Evolutionary conservation across 305 asterid genomes (phyloP).

Genomic region (Euphrasia arctica): DNA sequence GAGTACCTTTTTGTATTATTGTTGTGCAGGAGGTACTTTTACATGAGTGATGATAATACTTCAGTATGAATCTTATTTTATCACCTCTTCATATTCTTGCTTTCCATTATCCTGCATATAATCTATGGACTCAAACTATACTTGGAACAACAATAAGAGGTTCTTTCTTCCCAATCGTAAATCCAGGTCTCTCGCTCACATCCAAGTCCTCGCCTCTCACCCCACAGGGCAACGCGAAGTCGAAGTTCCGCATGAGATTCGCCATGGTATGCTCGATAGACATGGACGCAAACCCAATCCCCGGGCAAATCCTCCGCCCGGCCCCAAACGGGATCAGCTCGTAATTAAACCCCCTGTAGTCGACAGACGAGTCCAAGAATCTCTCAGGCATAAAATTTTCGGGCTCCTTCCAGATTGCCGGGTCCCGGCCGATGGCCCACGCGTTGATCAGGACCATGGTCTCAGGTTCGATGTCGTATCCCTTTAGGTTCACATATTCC

Average conservation of each 20-base stretch:
- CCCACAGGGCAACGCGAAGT: conserved; percentile 21
- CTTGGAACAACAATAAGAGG: conserved; percentile 28
- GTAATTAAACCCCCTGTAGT: conserved; percentile 24
- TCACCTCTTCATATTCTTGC: too few species aligned
- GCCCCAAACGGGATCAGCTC: conserved; percentile 30
- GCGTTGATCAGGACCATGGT: conserved; percentile 26
- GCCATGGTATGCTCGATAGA: conserved; percentile 23
- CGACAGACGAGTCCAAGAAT: conserved; percentile 16
- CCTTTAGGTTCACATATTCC: conserved; percentile 27
- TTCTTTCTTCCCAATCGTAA: conserved; percentile 30
- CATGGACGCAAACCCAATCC: conserved; percentile 12
- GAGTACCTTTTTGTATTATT: too few species aligned
- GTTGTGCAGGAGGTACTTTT: too few species aligned
- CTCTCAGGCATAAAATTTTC: conserved; percentile 32
- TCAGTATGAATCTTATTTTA: too few species aligned
- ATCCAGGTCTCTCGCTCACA: conserved; percentile 31
- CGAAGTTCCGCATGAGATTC: conserved; percentile 23
- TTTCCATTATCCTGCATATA: not conserved
- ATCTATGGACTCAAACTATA: not conserved
- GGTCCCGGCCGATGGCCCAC: conserved; percentile 33
- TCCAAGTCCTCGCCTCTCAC: conserved; percentile 11
- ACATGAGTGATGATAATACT: too few species aligned
- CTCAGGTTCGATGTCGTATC: conserved; percentile 23
- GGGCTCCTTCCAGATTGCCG: conserved; percentile 24
- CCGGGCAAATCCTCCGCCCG: conserved; percentile 31